These are phyloP conservation scores for Aspergillus sp. DNA, from an alignment of 2,329 filamentous ascomycete species.

Conservation along the genomic window DNA sequence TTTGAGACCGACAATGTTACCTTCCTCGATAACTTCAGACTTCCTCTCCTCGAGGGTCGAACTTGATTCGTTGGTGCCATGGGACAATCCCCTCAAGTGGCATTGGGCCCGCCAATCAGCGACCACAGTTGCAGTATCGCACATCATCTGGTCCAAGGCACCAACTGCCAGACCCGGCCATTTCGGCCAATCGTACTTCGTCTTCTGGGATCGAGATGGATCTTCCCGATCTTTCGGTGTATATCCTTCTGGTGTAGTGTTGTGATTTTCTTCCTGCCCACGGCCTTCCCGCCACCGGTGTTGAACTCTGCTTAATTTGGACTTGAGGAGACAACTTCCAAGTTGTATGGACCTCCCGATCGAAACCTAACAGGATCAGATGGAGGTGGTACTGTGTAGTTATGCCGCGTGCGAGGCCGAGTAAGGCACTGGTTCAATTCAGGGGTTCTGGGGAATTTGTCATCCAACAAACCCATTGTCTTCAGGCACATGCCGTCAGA, in stretches of 20 bases:
- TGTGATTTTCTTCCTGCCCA: too few species aligned
- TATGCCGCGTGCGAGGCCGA: too few species aligned
- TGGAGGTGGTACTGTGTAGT: too few species aligned
- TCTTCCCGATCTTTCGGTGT: slow-evolving; percentile 26
- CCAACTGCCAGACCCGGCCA: slow-evolving; percentile 25
- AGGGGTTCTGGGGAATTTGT: not conserved
- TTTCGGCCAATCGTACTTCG: slow-evolving; percentile 13
- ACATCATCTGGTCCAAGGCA: slow-evolving; percentile 31
- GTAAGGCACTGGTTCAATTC: not conserved
- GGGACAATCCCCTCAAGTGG: slow-evolving; percentile 9
- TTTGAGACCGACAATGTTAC: too few species aligned
- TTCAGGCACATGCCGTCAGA: not conserved
- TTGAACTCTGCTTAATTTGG: too few species aligned
- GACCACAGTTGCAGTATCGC: slow-evolving; percentile 18
- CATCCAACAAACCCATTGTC: slow-evolving; percentile 1
- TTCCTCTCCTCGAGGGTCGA: too few species aligned
- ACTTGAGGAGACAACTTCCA: too few species aligned
- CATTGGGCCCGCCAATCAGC: slow-evolving; percentile 23
- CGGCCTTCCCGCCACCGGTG: too few species aligned
- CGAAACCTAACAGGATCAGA: too few species aligned
- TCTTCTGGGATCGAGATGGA: slow-evolving; percentile 15
- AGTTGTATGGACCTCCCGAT: too few species aligned
- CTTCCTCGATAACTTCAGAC: too few species aligned
- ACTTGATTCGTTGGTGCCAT: slow-evolving; percentile 17
- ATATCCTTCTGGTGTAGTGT: slow-evolving; percentile 5